Evolutionary conservation across 2,329 filamentous ascomycete species (phyloP), one percentile per base, ranked within the genome.

Genomic region (Thielaviopsis euricoi): DNA sequence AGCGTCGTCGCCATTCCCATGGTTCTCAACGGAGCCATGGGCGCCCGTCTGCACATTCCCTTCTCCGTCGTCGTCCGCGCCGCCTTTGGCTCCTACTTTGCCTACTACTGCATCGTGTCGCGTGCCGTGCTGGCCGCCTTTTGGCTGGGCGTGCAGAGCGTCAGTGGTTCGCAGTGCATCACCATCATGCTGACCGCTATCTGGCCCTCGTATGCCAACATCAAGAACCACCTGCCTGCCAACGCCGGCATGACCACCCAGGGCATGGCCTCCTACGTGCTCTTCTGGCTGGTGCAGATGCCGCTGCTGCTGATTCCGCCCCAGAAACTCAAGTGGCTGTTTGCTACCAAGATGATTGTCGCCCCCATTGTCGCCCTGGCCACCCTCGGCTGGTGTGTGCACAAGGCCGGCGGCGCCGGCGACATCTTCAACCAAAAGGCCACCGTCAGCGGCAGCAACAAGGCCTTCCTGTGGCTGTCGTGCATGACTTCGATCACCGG

Each of bases 231-330:
- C 40, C 65, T 74, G n/a, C 67, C 70, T 1, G 63, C 63, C 1
- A 65, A 64, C 21, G 66, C 67, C 9, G 68, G 68, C 12, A 62
- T 66, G 58, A 63, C 63, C 61, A 66, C 70, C 50, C 68, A 70
- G 21, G 70, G 67, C 1, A 63, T 76, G 61, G 64, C 75, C 5
- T 74, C 67, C 43, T 70, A 73, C 60, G 72, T 76, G 56, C 64
- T 76, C 15, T 76, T 74, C 63, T 77, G 73, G 70, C 71, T 74
- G 48, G 63, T 72, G 3, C 74, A 76, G 62, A 71, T 73, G 7
- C 66, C 66, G 1, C 66, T 76, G 6, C 64, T 75, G 33, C 74
- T 69, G 66, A 72, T 76, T 50, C 68, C 67, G 7, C 73, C 73
- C 3, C 71, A 75, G 52, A 68, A 69, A 12, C 66, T 76, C 40